phyloP scores from a whole-genome alignment of 2,329 filamentous ascomycete species.

The Cladosporium austrohemisphaericum region DNA sequence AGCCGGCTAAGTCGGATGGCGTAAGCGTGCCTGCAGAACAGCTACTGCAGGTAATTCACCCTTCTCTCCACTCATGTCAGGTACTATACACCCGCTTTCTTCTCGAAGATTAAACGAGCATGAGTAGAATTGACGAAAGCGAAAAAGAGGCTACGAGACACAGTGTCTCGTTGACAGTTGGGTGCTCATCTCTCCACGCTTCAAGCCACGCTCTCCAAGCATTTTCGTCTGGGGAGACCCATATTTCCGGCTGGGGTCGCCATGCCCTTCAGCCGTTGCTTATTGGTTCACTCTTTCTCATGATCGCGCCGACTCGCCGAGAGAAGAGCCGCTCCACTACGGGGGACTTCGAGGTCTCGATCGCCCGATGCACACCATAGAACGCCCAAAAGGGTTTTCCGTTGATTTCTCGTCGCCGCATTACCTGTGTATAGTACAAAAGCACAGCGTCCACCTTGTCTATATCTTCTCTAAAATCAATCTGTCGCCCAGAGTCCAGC shows the following conservation, averaged over 20 bases:
- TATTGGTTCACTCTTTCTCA: too few relatives aligned
- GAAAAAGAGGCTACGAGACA: neutral
- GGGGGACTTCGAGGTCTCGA: too few relatives aligned
- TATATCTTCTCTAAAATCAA: too few relatives aligned
- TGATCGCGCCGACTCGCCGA: too few relatives aligned
- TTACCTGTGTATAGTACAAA: too few relatives aligned
- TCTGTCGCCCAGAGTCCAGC: too few relatives aligned
- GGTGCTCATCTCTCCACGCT: neutral
- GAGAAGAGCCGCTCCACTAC: conserved; percentile 9
- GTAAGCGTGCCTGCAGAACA: conserved; percentile 12
- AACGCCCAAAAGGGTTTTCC: too few relatives aligned
- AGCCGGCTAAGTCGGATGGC: neutral
- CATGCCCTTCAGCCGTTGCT: conserved; percentile 15
- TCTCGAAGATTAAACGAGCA: neutral
- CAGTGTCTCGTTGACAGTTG: neutral
- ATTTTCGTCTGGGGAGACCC: conserved; percentile 8
- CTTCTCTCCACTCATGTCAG: conserved; percentile 9
- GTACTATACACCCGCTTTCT: conserved; percentile 1
- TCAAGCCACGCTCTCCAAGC: too few relatives aligned
- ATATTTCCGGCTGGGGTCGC: neutral
- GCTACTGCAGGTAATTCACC: conserved; percentile 12
- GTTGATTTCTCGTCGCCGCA: too few relatives aligned
- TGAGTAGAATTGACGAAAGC: neutral
- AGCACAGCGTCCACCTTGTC: too few relatives aligned
- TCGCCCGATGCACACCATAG: too few relatives aligned